These are phyloP conservation scores for Aspergillus baeticus DNA, from an alignment of 495 filamentous ascomycete species.

Conservation along the genomic window DNA sequence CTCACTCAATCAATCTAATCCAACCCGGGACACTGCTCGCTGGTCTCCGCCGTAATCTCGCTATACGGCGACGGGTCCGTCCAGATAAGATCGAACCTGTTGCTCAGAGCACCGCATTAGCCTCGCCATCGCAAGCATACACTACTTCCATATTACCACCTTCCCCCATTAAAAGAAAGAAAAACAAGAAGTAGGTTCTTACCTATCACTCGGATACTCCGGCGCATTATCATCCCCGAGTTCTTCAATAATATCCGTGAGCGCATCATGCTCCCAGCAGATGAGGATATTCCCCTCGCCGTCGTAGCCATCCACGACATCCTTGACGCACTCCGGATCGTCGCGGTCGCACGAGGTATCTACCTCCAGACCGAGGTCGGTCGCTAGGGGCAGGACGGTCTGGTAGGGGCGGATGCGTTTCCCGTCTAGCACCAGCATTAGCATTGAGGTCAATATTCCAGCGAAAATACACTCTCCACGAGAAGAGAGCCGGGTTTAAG, in stretches of 20 bases:
- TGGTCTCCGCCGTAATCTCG: slow-evolving; percentile 28
- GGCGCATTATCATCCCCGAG: slow-evolving; percentile 43
- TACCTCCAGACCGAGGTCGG: slow-evolving; percentile 49
- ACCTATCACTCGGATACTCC: slow-evolving; percentile 35
- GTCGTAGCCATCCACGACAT: slow-evolving; percentile 41
- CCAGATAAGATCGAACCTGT: slow-evolving; percentile 45
- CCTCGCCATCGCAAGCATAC: background rate
- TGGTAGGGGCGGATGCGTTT: slow-evolving; percentile 47
- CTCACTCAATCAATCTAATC: slow-evolving; percentile 4
- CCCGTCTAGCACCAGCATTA: slow-evolving; percentile 52
- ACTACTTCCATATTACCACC: background rate
- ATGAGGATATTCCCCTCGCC: slow-evolving; percentile 55
- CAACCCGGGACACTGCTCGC: slow-evolving; percentile 36
- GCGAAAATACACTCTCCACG: background rate
- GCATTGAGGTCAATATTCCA: too few species aligned
- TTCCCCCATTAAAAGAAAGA: too few species aligned
- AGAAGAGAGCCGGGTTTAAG: background rate
- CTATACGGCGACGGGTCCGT: slow-evolving; percentile 36
- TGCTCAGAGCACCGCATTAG: slow-evolving; percentile 1
- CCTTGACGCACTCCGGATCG: slow-evolving; percentile 45
- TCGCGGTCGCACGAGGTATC: slow-evolving; percentile 51
- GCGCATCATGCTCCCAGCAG: slow-evolving; percentile 54
- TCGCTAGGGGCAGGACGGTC: slow-evolving; percentile 51
- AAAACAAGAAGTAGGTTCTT: too few species aligned
- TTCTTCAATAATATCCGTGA: slow-evolving; percentile 45